Evolutionary conservation across 306 rosid genomes (phyloP).

Genomic region (Abrus precatorius): DNA sequence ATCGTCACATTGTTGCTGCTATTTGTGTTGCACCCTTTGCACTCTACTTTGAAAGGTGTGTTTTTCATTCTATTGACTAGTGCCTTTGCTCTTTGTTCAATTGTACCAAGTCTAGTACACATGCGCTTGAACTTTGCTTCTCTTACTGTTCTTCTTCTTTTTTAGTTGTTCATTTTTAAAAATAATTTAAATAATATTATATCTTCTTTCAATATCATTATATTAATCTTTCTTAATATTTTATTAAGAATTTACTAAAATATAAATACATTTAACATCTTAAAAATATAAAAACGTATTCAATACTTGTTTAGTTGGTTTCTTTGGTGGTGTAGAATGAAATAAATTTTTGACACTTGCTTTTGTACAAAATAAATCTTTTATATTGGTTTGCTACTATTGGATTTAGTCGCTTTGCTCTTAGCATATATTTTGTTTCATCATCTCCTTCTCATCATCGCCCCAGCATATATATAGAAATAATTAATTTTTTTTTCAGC

Average conservation of each 20-base stretch:
- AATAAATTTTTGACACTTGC: not conserved
- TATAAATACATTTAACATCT: not conserved
- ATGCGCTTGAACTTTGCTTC: not conserved
- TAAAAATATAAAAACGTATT: too few relatives aligned
- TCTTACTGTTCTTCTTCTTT: too few relatives aligned
- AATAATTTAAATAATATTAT: not conserved
- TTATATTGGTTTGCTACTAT: not conserved
- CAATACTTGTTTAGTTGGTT: not conserved
- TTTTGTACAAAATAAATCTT: not conserved
- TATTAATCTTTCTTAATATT: not conserved
- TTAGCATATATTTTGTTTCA: not conserved
- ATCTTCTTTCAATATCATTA: not conserved
- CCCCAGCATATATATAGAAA: too few relatives aligned
- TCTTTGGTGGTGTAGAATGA: not conserved
- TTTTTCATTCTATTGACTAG: too few relatives aligned
- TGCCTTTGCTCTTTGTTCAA: too few relatives aligned
- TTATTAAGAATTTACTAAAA: not conserved
- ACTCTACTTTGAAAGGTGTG: constrained; percentile 67
- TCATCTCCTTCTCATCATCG: too few relatives aligned
- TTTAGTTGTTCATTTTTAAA: not conserved
- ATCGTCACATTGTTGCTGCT: constrained; percentile 71
- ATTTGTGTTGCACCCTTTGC: constrained; percentile 77
- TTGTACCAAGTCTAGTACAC: too few relatives aligned
- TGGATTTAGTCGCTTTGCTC: not conserved
- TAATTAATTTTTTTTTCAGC: too few relatives aligned